phyloP scores from a whole-genome alignment of 2,329 filamentous ascomycete species.

The Exophiala alcalophila region DNA sequence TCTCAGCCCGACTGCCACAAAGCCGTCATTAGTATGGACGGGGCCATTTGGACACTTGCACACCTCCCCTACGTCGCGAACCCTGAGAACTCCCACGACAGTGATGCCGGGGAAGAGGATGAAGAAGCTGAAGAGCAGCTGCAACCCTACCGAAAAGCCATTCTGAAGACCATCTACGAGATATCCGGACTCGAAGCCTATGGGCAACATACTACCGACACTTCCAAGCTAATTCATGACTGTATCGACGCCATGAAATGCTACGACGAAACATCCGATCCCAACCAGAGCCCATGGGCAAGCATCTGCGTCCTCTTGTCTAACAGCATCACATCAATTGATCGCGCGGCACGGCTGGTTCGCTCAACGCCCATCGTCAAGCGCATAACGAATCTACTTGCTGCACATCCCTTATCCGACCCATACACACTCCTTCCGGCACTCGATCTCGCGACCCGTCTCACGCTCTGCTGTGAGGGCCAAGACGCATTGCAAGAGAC shows the following conservation, averaged over 20 bases:
- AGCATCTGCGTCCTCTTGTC: conserved; percentile 20
- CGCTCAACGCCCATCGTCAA: conserved; percentile 1
- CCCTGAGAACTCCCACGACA: conserved; percentile 8
- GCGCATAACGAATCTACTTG: too few species aligned
- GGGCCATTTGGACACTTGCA: conserved; percentile 17
- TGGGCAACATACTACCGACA: background rate
- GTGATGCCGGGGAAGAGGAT: conserved; percentile 16
- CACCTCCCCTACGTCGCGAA: conserved; percentile 11
- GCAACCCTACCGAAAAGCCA: conserved; percentile 19
- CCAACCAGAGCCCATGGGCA: conserved; percentile 3
- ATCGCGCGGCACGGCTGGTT: conserved; percentile 13
- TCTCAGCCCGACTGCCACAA: conserved; percentile 13
- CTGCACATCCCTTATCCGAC: too few species aligned
- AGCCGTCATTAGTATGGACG: conserved; percentile 10
- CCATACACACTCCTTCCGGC: conserved; percentile 21
- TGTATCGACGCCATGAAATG: conserved; percentile 11
- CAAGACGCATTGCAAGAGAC: conserved; percentile 12
- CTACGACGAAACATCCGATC: background rate
- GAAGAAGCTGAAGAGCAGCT: conserved; percentile 14
- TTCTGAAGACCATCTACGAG: conserved; percentile 25
- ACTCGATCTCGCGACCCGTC: conserved; percentile 19
- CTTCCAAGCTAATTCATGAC: conserved; percentile 10
- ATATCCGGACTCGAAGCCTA: conserved; percentile 22
- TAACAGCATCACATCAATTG: conserved; percentile 20
- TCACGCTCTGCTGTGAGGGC: conserved; percentile 18